Percentiles rank a stretch among this genome's conserved stretches.
phyloP scores from a whole-genome alignment of 2,329 filamentous ascomycete species.

The Pseudogymnoascus sp. region DNA sequence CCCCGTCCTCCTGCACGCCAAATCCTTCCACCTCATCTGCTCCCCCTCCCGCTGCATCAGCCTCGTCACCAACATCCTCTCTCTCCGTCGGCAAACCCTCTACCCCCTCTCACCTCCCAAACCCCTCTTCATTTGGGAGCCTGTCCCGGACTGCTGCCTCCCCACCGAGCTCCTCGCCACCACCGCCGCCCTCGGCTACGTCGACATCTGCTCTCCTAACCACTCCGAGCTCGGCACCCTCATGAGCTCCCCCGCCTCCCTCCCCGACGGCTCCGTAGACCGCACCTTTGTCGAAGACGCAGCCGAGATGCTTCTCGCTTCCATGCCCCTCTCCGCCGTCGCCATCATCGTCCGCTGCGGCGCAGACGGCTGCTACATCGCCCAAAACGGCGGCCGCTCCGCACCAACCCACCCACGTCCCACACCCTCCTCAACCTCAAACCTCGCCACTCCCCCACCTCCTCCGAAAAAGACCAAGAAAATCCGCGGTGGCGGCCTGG shows the following conservation, averaged over 20 bases:
- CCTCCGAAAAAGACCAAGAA: constrained; percentile 25
- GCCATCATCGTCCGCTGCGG: constrained; percentile 63
- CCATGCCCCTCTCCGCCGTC: constrained; percentile 56
- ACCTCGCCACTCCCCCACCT: background rate
- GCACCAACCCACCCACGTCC: constrained; percentile 6
- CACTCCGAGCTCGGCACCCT: constrained; percentile 81
- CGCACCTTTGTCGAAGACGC: constrained; percentile 45
- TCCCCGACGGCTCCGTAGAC: constrained; percentile 44
- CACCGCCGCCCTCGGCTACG: constrained; percentile 51
- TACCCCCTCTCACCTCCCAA: constrained; percentile 33
- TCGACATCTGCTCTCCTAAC: constrained; percentile 68
- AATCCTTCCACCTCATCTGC: constrained; percentile 82
- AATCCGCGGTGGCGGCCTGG: constrained; percentile 39
- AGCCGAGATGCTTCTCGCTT: constrained; percentile 54
- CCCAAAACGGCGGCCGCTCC: constrained; percentile 29
- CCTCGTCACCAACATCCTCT: constrained; percentile 62
- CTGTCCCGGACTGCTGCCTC: constrained; percentile 79
- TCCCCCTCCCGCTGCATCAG: constrained; percentile 67
- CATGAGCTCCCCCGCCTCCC: constrained; percentile 50
- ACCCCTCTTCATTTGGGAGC: constrained; percentile 88
- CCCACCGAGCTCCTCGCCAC: constrained; percentile 58
- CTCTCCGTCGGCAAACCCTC: constrained; percentile 41
- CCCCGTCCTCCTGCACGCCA: constrained; percentile 56
- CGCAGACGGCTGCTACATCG: constrained; percentile 61
- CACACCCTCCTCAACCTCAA: background rate